phyloP scores from a whole-genome alignment of 306 rosid genomes.

The Fagus crenata region DNA sequence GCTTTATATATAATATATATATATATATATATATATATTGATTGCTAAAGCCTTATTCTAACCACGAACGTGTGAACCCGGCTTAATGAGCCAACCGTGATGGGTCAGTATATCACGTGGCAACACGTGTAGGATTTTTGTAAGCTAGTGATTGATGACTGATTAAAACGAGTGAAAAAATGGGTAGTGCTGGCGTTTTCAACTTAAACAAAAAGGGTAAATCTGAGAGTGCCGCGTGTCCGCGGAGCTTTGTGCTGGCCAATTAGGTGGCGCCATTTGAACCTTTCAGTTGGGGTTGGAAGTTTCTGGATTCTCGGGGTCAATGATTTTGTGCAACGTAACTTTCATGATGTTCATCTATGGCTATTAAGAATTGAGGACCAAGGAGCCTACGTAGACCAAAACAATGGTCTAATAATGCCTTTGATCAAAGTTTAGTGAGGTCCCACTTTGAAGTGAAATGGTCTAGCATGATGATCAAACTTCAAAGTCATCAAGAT shows the following conservation, averaged over 20 bases:
- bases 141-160: not conserved
- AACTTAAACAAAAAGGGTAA: constrained; percentile 23
- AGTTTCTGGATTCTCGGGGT: constrained; percentile 40
- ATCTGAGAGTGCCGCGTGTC: constrained; percentile 45
- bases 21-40: constrained; percentile 1
- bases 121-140: constrained; percentile 46
- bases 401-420: too few species aligned
- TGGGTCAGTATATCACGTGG: constrained; percentile 37
- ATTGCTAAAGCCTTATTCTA: not conserved
- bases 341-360: too few species aligned
- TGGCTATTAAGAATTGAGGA: too few species aligned
- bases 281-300: constrained; percentile 21
- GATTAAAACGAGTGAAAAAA: not conserved
- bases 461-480: too few species aligned
- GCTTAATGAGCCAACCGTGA: constrained; percentile 28
- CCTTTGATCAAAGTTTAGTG: too few species aligned
- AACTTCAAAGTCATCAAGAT: too few species aligned
- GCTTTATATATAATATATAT: too few species aligned
- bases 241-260: constrained; percentile 32
- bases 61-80: constrained; percentile 31
- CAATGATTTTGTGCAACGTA: too few species aligned
- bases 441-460: too few species aligned
- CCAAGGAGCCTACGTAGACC: too few species aligned
- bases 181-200: constrained; percentile 15
- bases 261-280: constrained; percentile 39